Percentiles rank a stretch among this genome's conserved stretches.
Evolutionary conservation across 2,329 filamentous ascomycete genomes (phyloP).

Genomic region (Penicillium brevicompactum): DNA sequence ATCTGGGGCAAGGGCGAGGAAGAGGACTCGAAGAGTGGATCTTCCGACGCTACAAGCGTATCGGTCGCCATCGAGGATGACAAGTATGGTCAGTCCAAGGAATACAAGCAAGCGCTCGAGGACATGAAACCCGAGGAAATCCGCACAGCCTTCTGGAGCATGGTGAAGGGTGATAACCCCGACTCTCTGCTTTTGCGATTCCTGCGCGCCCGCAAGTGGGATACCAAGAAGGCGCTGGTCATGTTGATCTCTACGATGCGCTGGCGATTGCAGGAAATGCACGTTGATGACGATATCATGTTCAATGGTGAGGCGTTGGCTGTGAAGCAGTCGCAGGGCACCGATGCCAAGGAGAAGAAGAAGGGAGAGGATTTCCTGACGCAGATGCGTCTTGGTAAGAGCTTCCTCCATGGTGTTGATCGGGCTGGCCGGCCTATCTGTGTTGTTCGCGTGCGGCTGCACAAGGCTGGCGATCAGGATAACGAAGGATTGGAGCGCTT

Average conservation of each 20-base stretch:
- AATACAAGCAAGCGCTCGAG: constrained; percentile 79
- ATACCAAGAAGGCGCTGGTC: constrained; percentile 85
- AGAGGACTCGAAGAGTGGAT: constrained; percentile 34
- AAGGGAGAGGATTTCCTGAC: constrained; percentile 74
- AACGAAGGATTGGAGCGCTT: constrained; percentile 82
- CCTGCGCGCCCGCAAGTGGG: constrained; percentile 90
- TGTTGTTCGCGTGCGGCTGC: constrained; percentile 78
- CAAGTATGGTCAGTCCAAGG: constrained; percentile 88
- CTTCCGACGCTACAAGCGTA: constrained; percentile 40
- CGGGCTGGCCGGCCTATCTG: constrained; percentile 84
- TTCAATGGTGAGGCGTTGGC: constrained; percentile 70
- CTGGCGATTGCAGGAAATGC: constrained; percentile 81
- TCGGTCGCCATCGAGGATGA: constrained; percentile 63
- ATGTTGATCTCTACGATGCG: constrained; percentile 95
- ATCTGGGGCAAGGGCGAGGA: constrained; percentile 61
- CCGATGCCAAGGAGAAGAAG: constrained; percentile 65
- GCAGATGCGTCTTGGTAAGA: constrained; percentile 89
- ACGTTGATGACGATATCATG: constrained; percentile 89
- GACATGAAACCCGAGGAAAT: constrained; percentile 77
- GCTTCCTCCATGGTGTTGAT: constrained; percentile 85
- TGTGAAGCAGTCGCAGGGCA: constrained; percentile 60
- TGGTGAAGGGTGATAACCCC: constrained; percentile 94
- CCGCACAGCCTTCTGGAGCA: constrained; percentile 80
- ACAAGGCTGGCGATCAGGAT: constrained; percentile 78
- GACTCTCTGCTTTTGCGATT: constrained; percentile 83